Evolutionary conservation across 108 stramenopile genomes (phyloP), one percentile per base, ranked within the genome.

Genomic region (Schizochytrium sp.): DNA sequence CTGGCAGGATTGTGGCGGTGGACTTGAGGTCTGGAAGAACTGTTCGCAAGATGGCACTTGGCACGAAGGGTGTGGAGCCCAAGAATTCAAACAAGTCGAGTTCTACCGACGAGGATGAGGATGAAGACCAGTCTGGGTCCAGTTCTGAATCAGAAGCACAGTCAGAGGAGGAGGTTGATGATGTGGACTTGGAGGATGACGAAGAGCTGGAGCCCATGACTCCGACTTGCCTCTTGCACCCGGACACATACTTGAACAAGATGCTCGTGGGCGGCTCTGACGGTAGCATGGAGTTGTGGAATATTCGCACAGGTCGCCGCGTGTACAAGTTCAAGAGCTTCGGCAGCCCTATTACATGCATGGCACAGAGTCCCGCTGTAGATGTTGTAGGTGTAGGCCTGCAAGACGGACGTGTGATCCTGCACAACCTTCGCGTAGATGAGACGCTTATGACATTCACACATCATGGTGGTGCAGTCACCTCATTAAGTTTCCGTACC

Each of bases 241-340:
- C 93, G 2, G 72, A 91, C 56, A 93, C 93, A 47, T 94, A 93
- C 91, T 64, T 94, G 1, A 93, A 94, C 91, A 94, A 94, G 89
- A 59, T 94, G 5, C 40, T 94, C n/a, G 76, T 94, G 17, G 93
- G 92, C 55, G 58, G 49, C 10, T 57, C 73, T n/a, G 90, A 56
- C 0, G 93, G 93, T 15, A 10, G 40, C 46, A 46, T 92, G 28
- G 88, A 89, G 59, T 90, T 94, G 44, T 91, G 91, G 90, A 94
- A 94, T 72, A 57, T 93, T 7, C 89, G 91, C 60, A 88, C 90
- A 8, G 57, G 72, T 41, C 91, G 89, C 61, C 83, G 87, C 41
- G 89, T 94, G 50, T 92, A 94, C 89, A 47, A 57, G 3, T 92
- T 91, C 53, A 19, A 87, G 72, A 73, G 61, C 13, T 44, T 46